A percentile compares a stretch with the other conserved stretches of the same genome.
Conservation (phyloP, 768 basidiomycete genomes). For the Mycena venus region DNA sequence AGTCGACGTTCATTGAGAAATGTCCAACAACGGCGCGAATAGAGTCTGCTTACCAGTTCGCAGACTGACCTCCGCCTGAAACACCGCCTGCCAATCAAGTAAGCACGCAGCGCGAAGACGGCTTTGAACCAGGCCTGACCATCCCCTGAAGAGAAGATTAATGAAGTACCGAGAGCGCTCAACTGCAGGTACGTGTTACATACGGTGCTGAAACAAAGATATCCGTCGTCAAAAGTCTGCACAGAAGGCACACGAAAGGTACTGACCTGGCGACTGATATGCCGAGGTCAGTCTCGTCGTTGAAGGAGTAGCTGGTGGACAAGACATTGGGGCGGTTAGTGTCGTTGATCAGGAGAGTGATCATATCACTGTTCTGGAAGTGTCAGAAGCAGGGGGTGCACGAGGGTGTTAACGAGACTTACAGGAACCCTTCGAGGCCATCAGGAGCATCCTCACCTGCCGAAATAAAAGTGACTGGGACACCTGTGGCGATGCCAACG, state of each 20-base stretch:
- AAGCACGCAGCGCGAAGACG: background rate
- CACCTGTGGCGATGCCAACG: constrained; percentile 48
- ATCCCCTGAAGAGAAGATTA: constrained; percentile 19
- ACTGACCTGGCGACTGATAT: background rate
- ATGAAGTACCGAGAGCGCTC: constrained; percentile 40
- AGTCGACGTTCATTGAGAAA: background rate
- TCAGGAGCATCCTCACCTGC: constrained; percentile 44
- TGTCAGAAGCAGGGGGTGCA: constrained; percentile 34
- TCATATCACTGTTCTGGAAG: constrained; percentile 35
- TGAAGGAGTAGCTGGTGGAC: constrained; percentile 36
- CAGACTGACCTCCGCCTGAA: background rate
- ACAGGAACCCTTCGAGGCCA: constrained; percentile 36
- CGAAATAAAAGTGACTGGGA: constrained; percentile 48
- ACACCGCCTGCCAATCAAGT: constrained; percentile 1
- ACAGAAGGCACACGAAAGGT: background rate
- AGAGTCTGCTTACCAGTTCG: background rate
- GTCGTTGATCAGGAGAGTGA: constrained; percentile 31
- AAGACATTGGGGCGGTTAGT: constrained; percentile 28
- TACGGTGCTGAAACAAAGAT: constrained; percentile 11
- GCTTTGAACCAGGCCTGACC: constrained; percentile 27
- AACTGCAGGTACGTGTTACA: constrained; percentile 45
- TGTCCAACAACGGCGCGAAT: background rate
- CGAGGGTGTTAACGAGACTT: background rate
- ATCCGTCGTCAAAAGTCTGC: background rate
- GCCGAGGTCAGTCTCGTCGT: constrained; percentile 49